These are phyloP conservation scores for Cryptococcus jaspeensis DNA, from an alignment of 1,284 basidiomycete genomes.

Conservation along the genomic window DNA sequence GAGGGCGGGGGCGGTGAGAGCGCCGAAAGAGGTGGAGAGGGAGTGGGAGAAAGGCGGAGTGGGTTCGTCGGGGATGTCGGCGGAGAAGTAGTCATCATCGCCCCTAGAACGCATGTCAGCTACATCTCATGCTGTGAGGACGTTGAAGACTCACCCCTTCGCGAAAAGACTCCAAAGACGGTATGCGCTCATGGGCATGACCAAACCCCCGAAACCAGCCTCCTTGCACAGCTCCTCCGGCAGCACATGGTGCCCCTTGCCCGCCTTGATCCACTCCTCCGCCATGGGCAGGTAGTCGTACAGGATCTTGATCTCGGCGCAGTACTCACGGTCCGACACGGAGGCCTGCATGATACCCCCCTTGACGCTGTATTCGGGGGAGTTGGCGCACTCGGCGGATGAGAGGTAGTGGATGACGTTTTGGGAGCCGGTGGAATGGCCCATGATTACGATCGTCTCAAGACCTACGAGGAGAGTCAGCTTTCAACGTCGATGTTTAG, in stretches of 20 bases:
- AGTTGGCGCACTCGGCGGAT: slow-evolving; percentile 9
- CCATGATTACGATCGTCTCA: slow-evolving; percentile 44
- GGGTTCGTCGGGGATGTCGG: slow-evolving; percentile 35
- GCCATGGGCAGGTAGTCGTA: slow-evolving; percentile 22
- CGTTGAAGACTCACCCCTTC: slow-evolving; percentile 30
- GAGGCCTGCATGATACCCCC: slow-evolving; percentile 52
- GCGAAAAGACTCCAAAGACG: slow-evolving; percentile 37
- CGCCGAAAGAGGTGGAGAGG: slow-evolving; percentile 43
- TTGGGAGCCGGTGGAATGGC: slow-evolving; percentile 52
- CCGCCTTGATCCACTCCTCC: slow-evolving; percentile 31
- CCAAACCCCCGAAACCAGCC: slow-evolving; percentile 16
- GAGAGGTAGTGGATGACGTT: slow-evolving; percentile 49
- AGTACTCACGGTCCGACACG: slow-evolving; percentile 47
- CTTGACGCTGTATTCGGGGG: slow-evolving; percentile 17
- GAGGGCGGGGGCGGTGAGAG: slow-evolving; percentile 37
- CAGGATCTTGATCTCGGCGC: slow-evolving; percentile 20
- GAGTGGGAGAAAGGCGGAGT: slow-evolving; percentile 33
- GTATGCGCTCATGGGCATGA: slow-evolving; percentile 37
- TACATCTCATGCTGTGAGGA: background rate
- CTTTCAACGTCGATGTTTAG: background rate
- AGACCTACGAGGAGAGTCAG: slow-evolving; percentile 9
- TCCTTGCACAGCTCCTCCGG: slow-evolving; percentile 24
- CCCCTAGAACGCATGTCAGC: slow-evolving; percentile 28
- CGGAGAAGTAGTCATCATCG: slow-evolving; percentile 52
- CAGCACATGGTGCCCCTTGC: slow-evolving; percentile 31